Evolutionary conservation across 2,329 filamentous ascomycete genomes (phyloP).

Genomic region (Alternaria sp.): DNA sequence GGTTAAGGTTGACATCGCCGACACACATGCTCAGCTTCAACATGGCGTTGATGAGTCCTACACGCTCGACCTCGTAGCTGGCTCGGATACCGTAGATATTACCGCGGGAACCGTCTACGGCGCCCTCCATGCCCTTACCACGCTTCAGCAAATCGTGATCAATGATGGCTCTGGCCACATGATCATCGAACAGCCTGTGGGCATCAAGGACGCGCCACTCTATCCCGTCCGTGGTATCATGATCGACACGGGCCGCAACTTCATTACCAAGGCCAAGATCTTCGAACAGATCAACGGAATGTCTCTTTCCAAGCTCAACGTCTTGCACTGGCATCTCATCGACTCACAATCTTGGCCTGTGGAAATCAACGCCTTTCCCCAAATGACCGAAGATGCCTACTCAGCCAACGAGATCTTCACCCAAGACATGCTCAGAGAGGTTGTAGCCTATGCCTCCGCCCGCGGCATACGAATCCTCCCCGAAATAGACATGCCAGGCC

Average conservation of each 20-base stretch:
- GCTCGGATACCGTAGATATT: slow-evolving; percentile 56
- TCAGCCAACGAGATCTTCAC: slow-evolving; percentile 60
- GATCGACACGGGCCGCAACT: slow-evolving; percentile 65
- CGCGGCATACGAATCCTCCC: slow-evolving; percentile 67
- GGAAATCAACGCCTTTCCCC: slow-evolving; percentile 59
- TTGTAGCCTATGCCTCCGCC: slow-evolving; percentile 61
- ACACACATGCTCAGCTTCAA: slow-evolving; percentile 60
- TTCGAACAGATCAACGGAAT: slow-evolving; percentile 64
- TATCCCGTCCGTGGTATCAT: slow-evolving; percentile 65
- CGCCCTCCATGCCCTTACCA: slow-evolving; percentile 65
- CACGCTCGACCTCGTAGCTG: slow-evolving; percentile 55
- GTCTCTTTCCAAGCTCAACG: slow-evolving; percentile 65
- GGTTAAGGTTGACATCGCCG: slow-evolving; percentile 58
- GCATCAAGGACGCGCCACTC: slow-evolving; percentile 60
- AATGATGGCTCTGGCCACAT: slow-evolving; percentile 56
- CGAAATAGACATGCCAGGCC: slow-evolving; percentile 70
- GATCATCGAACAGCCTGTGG: slow-evolving; percentile 63
- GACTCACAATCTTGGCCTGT: slow-evolving; percentile 66
- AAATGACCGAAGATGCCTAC: slow-evolving; percentile 65
- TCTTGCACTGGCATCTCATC: slow-evolving; percentile 66
- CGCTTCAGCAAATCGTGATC: slow-evolving; percentile 65
- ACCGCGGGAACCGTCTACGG: slow-evolving; percentile 63
- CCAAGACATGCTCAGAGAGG: slow-evolving; percentile 53
- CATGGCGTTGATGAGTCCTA: slow-evolving; percentile 68
- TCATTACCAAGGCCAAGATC: slow-evolving; percentile 61